Conservation (phyloP, 1,139 yeast genomes). For the Geotrichum bryndzae region DNA sequence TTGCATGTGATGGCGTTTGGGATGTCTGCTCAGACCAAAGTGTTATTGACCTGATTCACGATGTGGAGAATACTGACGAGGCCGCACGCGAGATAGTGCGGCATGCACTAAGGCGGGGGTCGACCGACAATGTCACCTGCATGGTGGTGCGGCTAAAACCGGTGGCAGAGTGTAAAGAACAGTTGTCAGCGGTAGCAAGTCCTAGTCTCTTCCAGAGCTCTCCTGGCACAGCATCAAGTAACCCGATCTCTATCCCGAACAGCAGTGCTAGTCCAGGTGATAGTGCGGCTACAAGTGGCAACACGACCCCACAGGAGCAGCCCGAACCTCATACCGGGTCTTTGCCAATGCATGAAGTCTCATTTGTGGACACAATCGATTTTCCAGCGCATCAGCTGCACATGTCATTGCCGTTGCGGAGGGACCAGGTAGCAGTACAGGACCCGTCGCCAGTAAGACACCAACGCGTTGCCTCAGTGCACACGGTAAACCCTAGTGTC, state of each 20-base stretch:
- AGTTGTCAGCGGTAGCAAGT: background rate
- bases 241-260: background rate
- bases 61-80: constrained; percentile 46
- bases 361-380: background rate
- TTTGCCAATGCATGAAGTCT: background rate
- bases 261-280: background rate
- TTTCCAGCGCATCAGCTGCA: background rate
- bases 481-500: background rate
- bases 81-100: constrained; percentile 66
- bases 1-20: constrained; percentile 95
- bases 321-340: background rate
- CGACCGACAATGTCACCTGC: constrained; percentile 80
- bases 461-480: background rate
- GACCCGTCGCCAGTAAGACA: background rate
- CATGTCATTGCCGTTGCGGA: background rate
- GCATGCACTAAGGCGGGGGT: constrained; percentile 61
- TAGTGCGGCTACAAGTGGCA: background rate
- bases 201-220: background rate
- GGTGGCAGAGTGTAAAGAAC: background rate
- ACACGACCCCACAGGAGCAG: background rate
- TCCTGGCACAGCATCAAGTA: background rate
- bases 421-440: background rate
- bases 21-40: constrained; percentile 74
- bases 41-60: constrained; percentile 62
- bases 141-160: constrained; percentile 51